phyloP scores from a whole-genome alignment of 1,284 basidiomycete species.

The Naganishia cerealis region DNA sequence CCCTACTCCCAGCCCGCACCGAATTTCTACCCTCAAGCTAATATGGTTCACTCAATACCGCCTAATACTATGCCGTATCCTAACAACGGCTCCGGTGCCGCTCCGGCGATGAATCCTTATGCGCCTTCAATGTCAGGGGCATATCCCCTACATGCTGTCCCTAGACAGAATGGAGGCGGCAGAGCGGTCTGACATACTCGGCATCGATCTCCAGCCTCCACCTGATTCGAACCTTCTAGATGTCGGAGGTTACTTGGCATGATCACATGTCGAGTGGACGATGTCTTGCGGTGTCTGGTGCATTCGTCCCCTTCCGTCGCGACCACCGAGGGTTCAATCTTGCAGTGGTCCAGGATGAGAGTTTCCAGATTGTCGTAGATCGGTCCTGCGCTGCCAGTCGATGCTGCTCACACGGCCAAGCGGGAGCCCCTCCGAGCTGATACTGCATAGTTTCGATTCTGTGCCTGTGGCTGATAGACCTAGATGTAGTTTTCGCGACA shows the following conservation, averaged over 20 bases:
- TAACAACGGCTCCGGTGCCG: not conserved
- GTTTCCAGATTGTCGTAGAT: constrained; percentile 3
- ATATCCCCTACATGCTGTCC: not conserved
- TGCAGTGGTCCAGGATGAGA: constrained; percentile 13
- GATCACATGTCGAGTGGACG: not conserved
- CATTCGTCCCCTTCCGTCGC: not conserved
- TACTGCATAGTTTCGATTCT: not conserved
- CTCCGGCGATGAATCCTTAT: constrained; percentile 14
- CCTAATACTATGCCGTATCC: constrained; percentile 2
- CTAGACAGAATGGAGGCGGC: not conserved
- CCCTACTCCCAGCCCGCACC: constrained; percentile 9
- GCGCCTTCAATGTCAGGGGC: not conserved
- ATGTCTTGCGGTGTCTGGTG: not conserved
- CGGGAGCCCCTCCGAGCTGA: not conserved
- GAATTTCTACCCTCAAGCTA: constrained; percentile 1
- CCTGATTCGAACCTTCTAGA: constrained; percentile 1
- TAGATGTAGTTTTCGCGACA: constrained; percentile 5
- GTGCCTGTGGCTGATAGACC: not conserved
- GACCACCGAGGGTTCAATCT: not conserved
- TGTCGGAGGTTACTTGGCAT: constrained; percentile 11
- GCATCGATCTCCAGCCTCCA: not conserved
- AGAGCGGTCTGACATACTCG: not conserved
- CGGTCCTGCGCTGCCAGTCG: not conserved
- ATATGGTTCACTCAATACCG: constrained; percentile 10
- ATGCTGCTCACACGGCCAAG: not conserved